phyloP scores from a whole-genome alignment of 2,329 filamentous ascomycete species.

The Microdochium bolleyi region DNA sequence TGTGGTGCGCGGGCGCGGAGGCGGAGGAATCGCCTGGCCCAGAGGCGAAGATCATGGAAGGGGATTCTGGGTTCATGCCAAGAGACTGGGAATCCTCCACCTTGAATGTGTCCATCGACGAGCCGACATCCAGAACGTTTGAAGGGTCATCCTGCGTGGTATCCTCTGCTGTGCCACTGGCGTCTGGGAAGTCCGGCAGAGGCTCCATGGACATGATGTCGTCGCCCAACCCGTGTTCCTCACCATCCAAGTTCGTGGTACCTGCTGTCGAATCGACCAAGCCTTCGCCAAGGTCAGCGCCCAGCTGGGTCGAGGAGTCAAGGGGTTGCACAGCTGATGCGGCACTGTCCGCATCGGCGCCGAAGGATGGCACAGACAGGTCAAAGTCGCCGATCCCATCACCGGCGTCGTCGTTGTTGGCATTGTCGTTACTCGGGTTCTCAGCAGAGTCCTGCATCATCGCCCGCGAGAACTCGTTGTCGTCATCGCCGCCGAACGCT shows the following conservation, averaged over 20 bases:
- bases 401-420: background rate
- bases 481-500: conserved; percentile 74
- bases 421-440: conserved; percentile 24
- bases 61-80: conserved; percentile 15
- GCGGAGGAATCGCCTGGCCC: conserved; percentile 13
- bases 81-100: background rate
- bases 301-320: conserved; percentile 5
- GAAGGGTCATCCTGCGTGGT: background rate
- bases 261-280: background rate
- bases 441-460: conserved; percentile 45
- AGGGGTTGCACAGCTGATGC: conserved; percentile 17
- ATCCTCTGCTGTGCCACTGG: background rate
- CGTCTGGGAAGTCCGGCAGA: background rate
- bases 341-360: conserved; percentile 16
- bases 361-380: conserved; percentile 30
- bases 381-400: conserved; percentile 23
- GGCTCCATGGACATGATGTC: conserved; percentile 2
- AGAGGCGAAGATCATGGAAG: conserved; percentile 28
- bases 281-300: conserved; percentile 5
- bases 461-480: conserved; percentile 71
- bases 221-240: conserved; percentile 1
- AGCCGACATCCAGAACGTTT: background rate
- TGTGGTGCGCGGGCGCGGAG: conserved; percentile 27
- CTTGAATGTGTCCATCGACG: background rate
- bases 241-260: background rate